Conservation (phyloP, 192 early-diverging fungal species). For the Spizellomyces punctatus region DNA sequence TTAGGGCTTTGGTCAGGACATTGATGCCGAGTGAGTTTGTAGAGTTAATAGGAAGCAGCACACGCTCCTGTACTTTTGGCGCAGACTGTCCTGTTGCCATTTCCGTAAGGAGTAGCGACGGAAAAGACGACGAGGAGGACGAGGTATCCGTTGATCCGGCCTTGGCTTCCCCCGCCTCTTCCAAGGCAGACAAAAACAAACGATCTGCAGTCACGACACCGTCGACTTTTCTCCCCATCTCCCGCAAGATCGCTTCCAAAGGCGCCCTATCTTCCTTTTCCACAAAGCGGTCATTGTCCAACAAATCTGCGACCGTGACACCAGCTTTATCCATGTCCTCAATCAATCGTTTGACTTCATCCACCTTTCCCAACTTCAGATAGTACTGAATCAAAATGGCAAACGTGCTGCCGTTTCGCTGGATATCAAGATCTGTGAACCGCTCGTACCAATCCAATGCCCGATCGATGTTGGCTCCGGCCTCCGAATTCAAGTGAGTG, state of each 20-base stretch:
- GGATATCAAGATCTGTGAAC: constrained; percentile 57
- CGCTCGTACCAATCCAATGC: constrained; percentile 75
- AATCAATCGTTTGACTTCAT: constrained; percentile 57
- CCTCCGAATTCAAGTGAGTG: constrained; percentile 42
- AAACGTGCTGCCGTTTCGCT: constrained; percentile 73
- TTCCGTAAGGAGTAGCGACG: not conserved
- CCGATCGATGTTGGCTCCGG: constrained; percentile 34
- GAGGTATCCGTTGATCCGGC: not conserved
- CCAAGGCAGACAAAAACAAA: constrained; percentile 37
- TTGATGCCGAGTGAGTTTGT: constrained; percentile 72
- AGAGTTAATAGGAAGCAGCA: constrained; percentile 39
- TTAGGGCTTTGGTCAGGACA: constrained; percentile 73
- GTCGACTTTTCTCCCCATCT: constrained; percentile 27
- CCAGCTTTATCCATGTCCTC: constrained; percentile 40
- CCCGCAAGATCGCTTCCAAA: constrained; percentile 31
- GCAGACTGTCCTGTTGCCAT: not conserved
- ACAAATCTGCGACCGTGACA: constrained; percentile 9
- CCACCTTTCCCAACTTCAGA: constrained; percentile 48
- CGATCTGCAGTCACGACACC: constrained; percentile 18
- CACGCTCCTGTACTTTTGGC: constrained; percentile 1
- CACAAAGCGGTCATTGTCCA: constrained; percentile 28
- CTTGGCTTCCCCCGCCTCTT: constrained; percentile 28
- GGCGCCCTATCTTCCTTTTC: constrained; percentile 34
- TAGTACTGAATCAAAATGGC: constrained; percentile 76
- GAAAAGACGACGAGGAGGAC: not conserved